These are phyloP conservation scores for Coccomyxa sp. DNA, from an alignment of 139 green algal species.

Conservation along the genomic window DNA sequence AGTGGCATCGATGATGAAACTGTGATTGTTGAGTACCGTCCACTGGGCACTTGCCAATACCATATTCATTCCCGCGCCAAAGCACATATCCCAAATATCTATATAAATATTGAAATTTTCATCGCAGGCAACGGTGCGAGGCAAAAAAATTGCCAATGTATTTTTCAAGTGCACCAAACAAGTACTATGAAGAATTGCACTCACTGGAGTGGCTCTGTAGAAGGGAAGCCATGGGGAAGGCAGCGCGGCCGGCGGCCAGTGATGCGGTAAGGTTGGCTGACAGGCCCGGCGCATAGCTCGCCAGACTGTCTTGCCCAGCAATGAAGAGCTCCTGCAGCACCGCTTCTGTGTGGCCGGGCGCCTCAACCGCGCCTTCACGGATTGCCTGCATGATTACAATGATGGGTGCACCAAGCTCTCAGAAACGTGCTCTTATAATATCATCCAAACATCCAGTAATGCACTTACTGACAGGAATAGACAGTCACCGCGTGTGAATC, in stretches of 20 bases:
- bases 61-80: background rate
- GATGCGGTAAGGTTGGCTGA: conserved; percentile 1
- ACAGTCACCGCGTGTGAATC: background rate
- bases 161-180: background rate
- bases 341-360: conserved; percentile 21
- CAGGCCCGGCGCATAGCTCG: background rate
- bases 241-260: background rate
- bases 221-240: background rate
- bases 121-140: too few relatives aligned
- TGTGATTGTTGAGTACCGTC: background rate
- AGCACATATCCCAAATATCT: background rate
- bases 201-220: background rate
- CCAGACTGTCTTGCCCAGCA: background rate
- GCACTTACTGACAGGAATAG: background rate
- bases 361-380: background rate
- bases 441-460: background rate
- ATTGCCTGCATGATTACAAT: conserved; percentile 8
- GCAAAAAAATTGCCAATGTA: too few relatives aligned
- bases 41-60: background rate
- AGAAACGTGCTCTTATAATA: background rate
- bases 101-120: background rate
- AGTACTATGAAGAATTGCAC: background rate
- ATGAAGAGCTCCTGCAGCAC: conserved; percentile 19
- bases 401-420: background rate
- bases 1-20: background rate